These are phyloP conservation scores for Trichoderma citrinoviride DNA, from an alignment of 2,329 filamentous ascomycete species.

Conservation along the genomic window DNA sequence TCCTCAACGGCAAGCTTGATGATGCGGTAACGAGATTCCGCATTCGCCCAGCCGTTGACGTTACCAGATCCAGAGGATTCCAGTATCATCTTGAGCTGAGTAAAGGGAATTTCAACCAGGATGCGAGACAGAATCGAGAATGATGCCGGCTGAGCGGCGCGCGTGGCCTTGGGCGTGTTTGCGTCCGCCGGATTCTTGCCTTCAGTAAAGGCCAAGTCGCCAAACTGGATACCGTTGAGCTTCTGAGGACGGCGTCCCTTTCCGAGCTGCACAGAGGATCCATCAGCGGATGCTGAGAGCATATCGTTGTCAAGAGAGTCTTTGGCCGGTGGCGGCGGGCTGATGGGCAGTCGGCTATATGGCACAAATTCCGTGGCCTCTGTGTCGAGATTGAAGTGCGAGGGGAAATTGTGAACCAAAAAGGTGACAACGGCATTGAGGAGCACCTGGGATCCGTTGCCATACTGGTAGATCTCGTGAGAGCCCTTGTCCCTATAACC, in stretches of 20 bases:
- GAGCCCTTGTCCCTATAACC: slow-evolving; percentile 36
- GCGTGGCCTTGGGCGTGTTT: slow-evolving; percentile 33
- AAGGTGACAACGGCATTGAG: slow-evolving; percentile 57
- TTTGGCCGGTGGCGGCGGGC: slow-evolving; percentile 24
- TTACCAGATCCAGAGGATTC: slow-evolving; percentile 56
- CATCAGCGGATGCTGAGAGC: slow-evolving; percentile 24
- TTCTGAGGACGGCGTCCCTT: slow-evolving; percentile 47
- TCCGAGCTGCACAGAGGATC: slow-evolving; percentile 38
- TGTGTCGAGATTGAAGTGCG: slow-evolving; percentile 58
- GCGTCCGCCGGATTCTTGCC: slow-evolving; percentile 30
- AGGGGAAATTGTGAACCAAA: slow-evolving; percentile 58
- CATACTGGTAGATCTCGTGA: slow-evolving; percentile 48
- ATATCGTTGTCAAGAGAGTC: slow-evolving; percentile 27
- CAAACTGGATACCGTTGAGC: slow-evolving; percentile 66
- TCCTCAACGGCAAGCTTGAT: slow-evolving; percentile 53
- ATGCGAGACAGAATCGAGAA: slow-evolving; percentile 61
- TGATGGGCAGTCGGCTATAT: slow-evolving; percentile 42
- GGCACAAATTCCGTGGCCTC: slow-evolving; percentile 36
- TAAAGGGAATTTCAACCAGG: slow-evolving; percentile 67
- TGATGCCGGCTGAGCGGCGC: slow-evolving; percentile 33
- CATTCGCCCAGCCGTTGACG: slow-evolving; percentile 49
- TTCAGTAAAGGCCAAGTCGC: slow-evolving; percentile 54
- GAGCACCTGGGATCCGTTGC: slow-evolving; percentile 53
- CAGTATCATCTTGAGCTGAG: slow-evolving; percentile 62
- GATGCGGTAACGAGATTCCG: slow-evolving; percentile 47